Evolutionary conservation across 2,329 filamentous ascomycete species (phyloP).

Genomic region (Penicillium crustosum): DNA sequence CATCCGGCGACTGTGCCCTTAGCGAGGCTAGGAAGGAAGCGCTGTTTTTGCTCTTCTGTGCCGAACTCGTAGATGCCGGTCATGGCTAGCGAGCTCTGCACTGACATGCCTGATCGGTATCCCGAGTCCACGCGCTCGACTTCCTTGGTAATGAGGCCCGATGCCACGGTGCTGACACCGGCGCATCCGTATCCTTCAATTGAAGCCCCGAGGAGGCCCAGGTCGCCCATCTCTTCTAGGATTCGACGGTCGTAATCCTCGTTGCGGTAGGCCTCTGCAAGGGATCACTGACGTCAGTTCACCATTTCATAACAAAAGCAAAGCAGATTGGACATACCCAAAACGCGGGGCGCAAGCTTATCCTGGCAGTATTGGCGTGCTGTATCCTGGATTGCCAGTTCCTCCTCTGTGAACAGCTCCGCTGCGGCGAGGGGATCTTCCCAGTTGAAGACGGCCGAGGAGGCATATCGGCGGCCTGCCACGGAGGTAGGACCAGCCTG

Average conservation of each 20-base stretch:
- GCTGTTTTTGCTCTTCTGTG: conserved; percentile 82
- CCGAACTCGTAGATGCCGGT: conserved; percentile 87
- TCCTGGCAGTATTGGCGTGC: conserved; percentile 95
- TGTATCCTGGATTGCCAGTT: conserved; percentile 83
- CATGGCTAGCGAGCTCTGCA: conserved; percentile 92
- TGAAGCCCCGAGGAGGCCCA: conserved; percentile 82
- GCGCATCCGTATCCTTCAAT: conserved; percentile 88
- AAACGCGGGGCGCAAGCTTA: conserved; percentile 75
- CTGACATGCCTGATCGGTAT: conserved; percentile 89
- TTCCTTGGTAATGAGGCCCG: conserved; percentile 85
- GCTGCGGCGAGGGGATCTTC: conserved; percentile 78
- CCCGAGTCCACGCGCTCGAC: conserved; percentile 90
- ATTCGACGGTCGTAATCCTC: conserved; percentile 85
- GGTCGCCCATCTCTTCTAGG: conserved; percentile 85
- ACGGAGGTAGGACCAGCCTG: conserved; percentile 24
- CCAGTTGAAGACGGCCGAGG: conserved; percentile 71
- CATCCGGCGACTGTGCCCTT: conserved; percentile 79
- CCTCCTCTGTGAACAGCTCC: conserved; percentile 82
- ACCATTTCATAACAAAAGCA: background rate
- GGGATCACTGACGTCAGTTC: conserved; percentile 2
- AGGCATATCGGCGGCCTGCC: conserved; percentile 27
- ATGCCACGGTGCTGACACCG: conserved; percentile 81
- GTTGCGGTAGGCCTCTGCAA: conserved; percentile 75
- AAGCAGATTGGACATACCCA: conserved; percentile 61
- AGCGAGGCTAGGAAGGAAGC: conserved; percentile 75